Conservation (phyloP, 257 asterid species). For the Petrea volubilis region DNA sequence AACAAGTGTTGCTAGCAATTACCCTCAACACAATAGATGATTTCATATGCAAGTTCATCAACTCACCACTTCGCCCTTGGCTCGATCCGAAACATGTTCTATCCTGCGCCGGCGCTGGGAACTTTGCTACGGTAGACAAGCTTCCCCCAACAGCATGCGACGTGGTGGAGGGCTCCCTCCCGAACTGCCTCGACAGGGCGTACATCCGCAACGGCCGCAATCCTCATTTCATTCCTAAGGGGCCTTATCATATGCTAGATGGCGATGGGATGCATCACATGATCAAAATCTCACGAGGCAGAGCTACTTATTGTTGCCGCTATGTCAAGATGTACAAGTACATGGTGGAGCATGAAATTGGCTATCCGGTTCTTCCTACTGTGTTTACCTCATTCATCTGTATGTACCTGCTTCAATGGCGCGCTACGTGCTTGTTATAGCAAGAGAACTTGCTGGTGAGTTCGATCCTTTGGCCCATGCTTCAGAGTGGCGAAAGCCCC, state of each 20-base stretch:
- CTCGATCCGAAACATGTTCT: constrained; percentile 45
- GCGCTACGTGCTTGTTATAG: constrained; percentile 16
- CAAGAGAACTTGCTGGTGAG: constrained; percentile 30
- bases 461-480: constrained; percentile 34
- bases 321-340: constrained; percentile 50
- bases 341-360: constrained; percentile 25
- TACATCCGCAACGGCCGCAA: constrained; percentile 73
- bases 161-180: constrained; percentile 52
- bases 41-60: constrained; percentile 28
- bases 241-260: constrained; percentile 52
- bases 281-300: constrained; percentile 39
- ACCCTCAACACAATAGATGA: constrained; percentile 27
- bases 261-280: constrained; percentile 65
- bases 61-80: constrained; percentile 38
- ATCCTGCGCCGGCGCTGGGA: too few species aligned
- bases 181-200: constrained; percentile 50
- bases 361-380: constrained; percentile 38
- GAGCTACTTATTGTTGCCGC: constrained; percentile 46
- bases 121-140: constrained; percentile 47
- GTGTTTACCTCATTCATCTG: constrained; percentile 48
- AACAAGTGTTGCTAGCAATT: neutral
- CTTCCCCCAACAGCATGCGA: constrained; percentile 51
- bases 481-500: constrained; percentile 48
- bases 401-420: constrained; percentile 33
- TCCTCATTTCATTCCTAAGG: constrained; percentile 53